A percentile compares a stretch with the other conserved stretches of the same genome.
phyloP scores from a whole-genome alignment of 2,329 filamentous ascomycete genomes.

The Monosporascus sp. region DNA sequence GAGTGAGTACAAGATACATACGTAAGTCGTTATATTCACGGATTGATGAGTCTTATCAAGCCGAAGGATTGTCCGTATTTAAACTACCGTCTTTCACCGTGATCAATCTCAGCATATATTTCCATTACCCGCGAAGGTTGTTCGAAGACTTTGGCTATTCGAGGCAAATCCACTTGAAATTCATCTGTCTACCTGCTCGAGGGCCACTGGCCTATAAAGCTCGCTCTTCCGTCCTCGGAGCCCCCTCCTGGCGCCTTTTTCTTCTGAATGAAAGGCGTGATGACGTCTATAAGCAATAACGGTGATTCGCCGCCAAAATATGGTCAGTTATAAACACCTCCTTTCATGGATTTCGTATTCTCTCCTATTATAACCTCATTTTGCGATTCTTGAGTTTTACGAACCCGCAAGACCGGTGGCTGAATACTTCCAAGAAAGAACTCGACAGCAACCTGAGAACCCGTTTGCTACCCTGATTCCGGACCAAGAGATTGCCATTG shows the following conservation, averaged over 20 bases:
- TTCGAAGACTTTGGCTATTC: no score
- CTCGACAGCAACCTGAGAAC: slow-evolving; percentile 74
- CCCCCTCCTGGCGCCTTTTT: background rate
- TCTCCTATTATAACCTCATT: background rate
- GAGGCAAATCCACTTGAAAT: no score
- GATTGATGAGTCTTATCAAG: no score
- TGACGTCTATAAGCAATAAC: slow-evolving; percentile 16
- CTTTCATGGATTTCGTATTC: slow-evolving; percentile 2
- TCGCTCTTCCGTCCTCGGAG: no score
- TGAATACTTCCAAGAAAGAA: slow-evolving; percentile 65
- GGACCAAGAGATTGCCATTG: slow-evolving; percentile 78
- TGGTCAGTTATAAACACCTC: slow-evolving; percentile 24
- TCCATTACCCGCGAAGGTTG: no score
- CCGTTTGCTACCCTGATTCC: slow-evolving; percentile 82
- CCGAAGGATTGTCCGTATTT: no score
- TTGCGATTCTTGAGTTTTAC: background rate
- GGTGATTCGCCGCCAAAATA: slow-evolving; percentile 21
- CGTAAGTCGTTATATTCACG: no score
- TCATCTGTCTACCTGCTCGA: no score
- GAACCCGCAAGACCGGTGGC: slow-evolving; percentile 37
- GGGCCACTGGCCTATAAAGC: no score
- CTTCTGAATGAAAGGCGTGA: slow-evolving; percentile 10
- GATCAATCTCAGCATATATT: no score
- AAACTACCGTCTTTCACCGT: no score
- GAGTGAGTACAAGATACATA: no score